Percentiles rank a stretch among this genome's conserved stretches.
phyloP scores from a whole-genome alignment of 352 stramenopile genomes.

The Phytophthora idaei region DNA sequence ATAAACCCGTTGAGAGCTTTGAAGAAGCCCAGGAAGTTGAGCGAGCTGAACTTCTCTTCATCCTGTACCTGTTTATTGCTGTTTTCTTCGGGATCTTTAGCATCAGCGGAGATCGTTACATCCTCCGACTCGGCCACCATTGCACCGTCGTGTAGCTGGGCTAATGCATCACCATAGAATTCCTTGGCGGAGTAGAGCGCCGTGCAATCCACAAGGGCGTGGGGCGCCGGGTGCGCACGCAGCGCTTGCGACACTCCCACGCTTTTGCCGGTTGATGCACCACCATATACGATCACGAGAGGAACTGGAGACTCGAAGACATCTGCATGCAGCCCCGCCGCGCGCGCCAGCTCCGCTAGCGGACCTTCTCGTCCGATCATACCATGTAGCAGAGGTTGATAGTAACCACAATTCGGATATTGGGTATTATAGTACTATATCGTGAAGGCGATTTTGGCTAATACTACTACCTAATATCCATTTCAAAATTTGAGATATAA shows the following conservation, averaged over 20 bases:
- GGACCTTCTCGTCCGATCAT: constrained; percentile 67
- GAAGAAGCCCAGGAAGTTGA: constrained; percentile 77
- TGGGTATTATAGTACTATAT: no score
- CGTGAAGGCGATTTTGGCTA: no score
- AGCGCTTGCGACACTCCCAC: constrained; percentile 54
- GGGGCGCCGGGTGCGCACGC: constrained; percentile 34
- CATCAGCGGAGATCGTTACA: constrained; percentile 13
- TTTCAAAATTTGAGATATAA: no score
- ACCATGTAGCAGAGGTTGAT: no score
- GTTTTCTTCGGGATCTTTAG: constrained; percentile 5
- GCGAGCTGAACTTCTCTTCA: constrained; percentile 50
- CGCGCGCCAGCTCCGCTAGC: constrained; percentile 50
- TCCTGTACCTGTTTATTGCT: constrained; percentile 9
- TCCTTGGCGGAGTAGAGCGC: constrained; percentile 66
- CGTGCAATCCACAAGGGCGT: constrained; percentile 75
- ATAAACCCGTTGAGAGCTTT: constrained; percentile 68
- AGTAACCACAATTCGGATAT: no score
- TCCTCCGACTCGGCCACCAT: constrained; percentile 9
- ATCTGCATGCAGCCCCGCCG: constrained; percentile 46
- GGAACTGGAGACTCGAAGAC: constrained; percentile 53
- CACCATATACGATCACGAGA: constrained; percentile 75
- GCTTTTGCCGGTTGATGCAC: constrained; percentile 81
- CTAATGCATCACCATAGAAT: constrained; percentile 76
- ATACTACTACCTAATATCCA: no score
- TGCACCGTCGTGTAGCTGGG: constrained; percentile 52